These are phyloP conservation scores for Aspergillus panamensis DNA, from an alignment of 495 filamentous ascomycete genomes.

Conservation along the genomic window DNA sequence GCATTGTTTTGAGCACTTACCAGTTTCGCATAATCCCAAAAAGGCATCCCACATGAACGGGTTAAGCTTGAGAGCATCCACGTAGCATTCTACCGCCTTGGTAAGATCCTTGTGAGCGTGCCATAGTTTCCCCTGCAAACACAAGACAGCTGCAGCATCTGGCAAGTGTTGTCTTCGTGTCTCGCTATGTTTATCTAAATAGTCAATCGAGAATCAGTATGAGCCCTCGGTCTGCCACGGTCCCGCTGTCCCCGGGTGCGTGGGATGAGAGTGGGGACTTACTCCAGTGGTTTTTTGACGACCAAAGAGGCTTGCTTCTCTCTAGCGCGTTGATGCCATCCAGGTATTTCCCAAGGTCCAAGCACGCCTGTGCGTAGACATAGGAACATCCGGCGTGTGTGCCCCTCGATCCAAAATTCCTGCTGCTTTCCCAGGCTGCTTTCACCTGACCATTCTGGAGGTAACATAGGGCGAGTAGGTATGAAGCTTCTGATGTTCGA, in stretches of 20 bases:
- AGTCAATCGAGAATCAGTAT: constrained; percentile 11
- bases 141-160: constrained; percentile 76
- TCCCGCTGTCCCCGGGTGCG: neutral
- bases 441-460: constrained; percentile 75
- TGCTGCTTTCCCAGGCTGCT: constrained; percentile 69
- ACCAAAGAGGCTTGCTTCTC: constrained; percentile 66
- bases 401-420: constrained; percentile 57
- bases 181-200: constrained; percentile 64
- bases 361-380: constrained; percentile 83
- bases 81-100: constrained; percentile 78
- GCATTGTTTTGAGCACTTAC: constrained; percentile 35
- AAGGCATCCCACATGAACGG: constrained; percentile 99
- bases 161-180: constrained; percentile 64
- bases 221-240: neutral
- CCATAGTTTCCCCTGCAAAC: constrained; percentile 83
- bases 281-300: constrained; percentile 66
- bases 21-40: constrained; percentile 67
- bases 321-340: constrained; percentile 82
- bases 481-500: constrained; percentile 70
- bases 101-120: constrained; percentile 73
- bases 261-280: constrained; percentile 32
- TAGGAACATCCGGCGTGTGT: constrained; percentile 84
- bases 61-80: constrained; percentile 82
- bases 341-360: constrained; percentile 69
- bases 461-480: constrained; percentile 80